Evolutionary conservation across 73 alveolate genomes (phyloP).

Genomic region (Paramecium biaurelia): DNA sequence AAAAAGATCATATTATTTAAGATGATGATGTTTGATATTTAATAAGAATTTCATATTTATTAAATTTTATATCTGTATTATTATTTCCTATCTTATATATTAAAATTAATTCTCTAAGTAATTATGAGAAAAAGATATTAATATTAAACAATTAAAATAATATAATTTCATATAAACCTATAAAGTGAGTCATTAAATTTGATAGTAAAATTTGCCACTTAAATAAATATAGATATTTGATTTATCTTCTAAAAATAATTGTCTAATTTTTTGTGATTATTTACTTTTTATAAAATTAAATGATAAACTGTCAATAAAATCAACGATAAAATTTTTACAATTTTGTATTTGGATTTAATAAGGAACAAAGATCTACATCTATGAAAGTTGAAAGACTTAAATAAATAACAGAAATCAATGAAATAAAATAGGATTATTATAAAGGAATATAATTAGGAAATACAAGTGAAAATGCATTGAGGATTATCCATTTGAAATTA

Average conservation of each 20-base stretch:
- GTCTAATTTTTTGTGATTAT: background rate
- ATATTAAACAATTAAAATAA: too few species aligned
- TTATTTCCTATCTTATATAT: background rate
- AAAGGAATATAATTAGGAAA: background rate
- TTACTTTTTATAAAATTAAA: background rate
- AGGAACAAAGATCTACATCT: background rate
- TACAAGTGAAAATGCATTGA: constrained; percentile 6
- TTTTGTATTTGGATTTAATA: constrained; percentile 6
- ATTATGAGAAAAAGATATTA: too few species aligned
- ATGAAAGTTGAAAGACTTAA: constrained; percentile 6
- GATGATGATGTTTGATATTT: background rate
- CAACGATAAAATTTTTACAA: background rate
- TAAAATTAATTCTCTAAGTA: too few species aligned
- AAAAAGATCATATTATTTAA: background rate
- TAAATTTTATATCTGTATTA: background rate
- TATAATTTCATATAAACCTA: too few species aligned
- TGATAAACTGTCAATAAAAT: background rate
- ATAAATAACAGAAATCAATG: background rate
- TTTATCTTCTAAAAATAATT: background rate
- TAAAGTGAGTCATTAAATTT: too few species aligned
- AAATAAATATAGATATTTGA: background rate
- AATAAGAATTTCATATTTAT: background rate
- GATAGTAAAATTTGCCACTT: background rate
- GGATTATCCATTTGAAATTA: background rate
- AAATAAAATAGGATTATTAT: background rate